These are phyloP conservation scores for Epipyxis sp. DNA, from an alignment of 108 stramenopile species.

Conservation along the genomic window DNA sequence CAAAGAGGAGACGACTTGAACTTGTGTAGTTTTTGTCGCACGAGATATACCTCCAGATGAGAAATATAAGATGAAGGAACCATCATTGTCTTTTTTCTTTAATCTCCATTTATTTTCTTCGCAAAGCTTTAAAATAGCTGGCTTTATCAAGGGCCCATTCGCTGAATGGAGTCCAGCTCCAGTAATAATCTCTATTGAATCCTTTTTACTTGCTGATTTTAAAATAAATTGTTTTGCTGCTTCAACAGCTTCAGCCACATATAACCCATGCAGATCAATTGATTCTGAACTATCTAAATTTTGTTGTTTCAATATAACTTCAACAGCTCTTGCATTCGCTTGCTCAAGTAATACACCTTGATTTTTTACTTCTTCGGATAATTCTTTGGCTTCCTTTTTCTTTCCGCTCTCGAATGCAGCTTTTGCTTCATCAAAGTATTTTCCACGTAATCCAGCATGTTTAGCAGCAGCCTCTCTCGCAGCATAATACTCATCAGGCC, in stretches of 20 bases:
- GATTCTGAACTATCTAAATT: neutral
- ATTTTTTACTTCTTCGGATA: neutral
- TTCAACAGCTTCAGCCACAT: neutral
- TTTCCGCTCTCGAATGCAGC: neutral
- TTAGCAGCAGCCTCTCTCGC: neutral
- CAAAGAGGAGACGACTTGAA: too few species aligned
- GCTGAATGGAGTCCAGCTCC: neutral
- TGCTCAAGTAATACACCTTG: neutral
- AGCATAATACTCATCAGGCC: neutral
- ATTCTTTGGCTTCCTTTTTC: conserved; percentile 1
- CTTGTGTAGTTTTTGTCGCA: too few species aligned
- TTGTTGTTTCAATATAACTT: neutral
- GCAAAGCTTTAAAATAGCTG: neutral
- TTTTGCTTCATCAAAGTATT: neutral
- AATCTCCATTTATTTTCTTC: neutral
- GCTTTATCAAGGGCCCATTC: conserved; percentile 1
- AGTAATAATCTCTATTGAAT: neutral
- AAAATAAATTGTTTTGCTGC: neutral
- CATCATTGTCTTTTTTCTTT: neutral
- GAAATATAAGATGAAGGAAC: too few species aligned
- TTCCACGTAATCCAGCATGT: neutral
- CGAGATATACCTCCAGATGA: too few species aligned
- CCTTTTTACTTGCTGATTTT: neutral
- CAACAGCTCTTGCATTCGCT: neutral
- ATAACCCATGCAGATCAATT: neutral